Evolutionary conservation across 495 filamentous ascomycete species (phyloP), one percentile per base, ranked within the genome.

Genomic region (Aspergillus diversus): DNA sequence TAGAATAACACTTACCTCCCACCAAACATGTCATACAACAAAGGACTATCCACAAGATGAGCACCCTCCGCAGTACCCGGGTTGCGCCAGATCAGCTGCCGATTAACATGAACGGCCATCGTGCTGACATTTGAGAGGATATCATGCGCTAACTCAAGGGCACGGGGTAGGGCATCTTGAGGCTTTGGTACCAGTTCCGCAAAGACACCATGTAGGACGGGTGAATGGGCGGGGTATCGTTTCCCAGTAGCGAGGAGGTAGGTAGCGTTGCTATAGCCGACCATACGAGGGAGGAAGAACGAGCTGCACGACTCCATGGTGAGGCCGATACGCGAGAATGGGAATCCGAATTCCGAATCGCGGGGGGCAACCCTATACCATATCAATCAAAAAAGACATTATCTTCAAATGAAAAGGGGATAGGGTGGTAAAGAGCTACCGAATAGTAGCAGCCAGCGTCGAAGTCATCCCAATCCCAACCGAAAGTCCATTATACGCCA

Each of bases 401-500:
- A n/a, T n/a, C n/a, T n/a, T n/a, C n/a, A n/a, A n/a, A n/a, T n/a
- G n/a, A n/a, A n/a, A n/a, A n/a, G n/a, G n/a, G n/a, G n/a, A n/a
- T 27, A 27, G 21, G 21, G 2, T 27, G 2, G 21, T 27, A 2
- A 2, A 27, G 21, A 27, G 21, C 1, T 27, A 27, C 21, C 1
- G 39, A 15, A 43, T 85, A 85, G 13, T 63, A 64, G 81, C 81
- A n/a, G 86, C 84, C 11, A 89, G 75, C 9, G 82, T 84, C 83
- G 86, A 84, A 31, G 86, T 88, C 61, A 88, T 87, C 11, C 86
- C 86, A 16, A 88, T 77, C 7, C 85, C 86, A 3, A 87, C 86
- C 16, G 86, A 85, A 55, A 79, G 79, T 16, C 86, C 86, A 63
- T 87, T 82, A 21, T 87, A 73, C 4, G 86, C 86, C 15, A 75